Base-by-base conservation (phyloP, 2,329 filamentous ascomycete genomes). In the Ceratocystis alfenasii region DNA sequence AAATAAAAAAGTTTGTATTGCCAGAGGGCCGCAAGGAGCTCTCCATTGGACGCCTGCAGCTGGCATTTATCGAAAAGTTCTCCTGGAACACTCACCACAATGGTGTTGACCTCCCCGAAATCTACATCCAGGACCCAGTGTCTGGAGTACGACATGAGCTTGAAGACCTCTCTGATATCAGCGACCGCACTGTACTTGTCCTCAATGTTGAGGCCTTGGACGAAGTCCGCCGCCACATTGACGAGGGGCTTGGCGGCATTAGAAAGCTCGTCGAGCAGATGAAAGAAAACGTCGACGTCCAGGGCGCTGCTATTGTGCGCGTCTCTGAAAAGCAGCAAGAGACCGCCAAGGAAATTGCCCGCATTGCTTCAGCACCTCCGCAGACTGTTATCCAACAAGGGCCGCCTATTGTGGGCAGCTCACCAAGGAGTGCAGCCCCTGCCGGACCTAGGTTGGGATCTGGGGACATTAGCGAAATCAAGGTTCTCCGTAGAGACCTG, bases 11-110 rank as follows among this genome's bases (percentile, higher is more conserved):
- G 74, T 95, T 95, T 73, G 85, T 96, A 17, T 82, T 97, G 44
- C 78, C 89, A 0, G 91, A 95, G 73, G 93, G 93, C 1, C 87
- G 87, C 70, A 86, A 87, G 41, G 90, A 93, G 69, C 80, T 99
- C 10, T 93, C 90, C 2, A 87, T 96, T 67, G 91, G 91, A 0
- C 84, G 92, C 28, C 76, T 99, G 67, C 93, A 99, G 74, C 81
- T 99, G 33, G 93, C 94, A 0, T 99, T 99, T 71, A 99, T 99
- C 71, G 94, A 99, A 71, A 99, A 96, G 74, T 99, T 99, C 73
- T 94, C 93, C 0, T 99, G 95, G 92, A 97, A 96, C 71, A 96
- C 93, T 0, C 92, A 97, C 71, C 88, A 90, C 68, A 95, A 96
- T 71, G 94, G 94, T 6, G 84, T 86, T 15, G 94, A 99, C 73